These are phyloP conservation scores for Yarrowia alimentaria DNA, from an alignment of 805 yeast species.

Conservation along the genomic window DNA sequence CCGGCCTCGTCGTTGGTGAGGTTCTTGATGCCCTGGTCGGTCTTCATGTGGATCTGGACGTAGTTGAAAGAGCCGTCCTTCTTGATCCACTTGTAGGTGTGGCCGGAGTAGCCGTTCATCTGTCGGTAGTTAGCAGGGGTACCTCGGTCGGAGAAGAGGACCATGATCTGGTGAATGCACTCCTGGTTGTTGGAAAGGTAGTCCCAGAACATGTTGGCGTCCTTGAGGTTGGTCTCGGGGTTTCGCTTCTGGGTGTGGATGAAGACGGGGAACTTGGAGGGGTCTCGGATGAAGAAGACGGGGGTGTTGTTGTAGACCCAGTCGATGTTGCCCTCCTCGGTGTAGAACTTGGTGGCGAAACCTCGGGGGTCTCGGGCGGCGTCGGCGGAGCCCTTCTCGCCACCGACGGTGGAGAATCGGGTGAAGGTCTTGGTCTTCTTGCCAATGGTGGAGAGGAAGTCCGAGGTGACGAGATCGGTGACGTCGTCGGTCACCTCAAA, in stretches of 20 bases:
- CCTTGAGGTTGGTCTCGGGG: slow-evolving; percentile 61
- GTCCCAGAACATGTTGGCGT: slow-evolving; percentile 58
- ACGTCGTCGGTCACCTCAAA: slow-evolving; percentile 60
- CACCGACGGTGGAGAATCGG: slow-evolving; percentile 68
- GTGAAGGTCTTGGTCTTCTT: slow-evolving; percentile 67
- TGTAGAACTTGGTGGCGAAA: slow-evolving; percentile 61
- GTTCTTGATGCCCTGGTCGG: slow-evolving; percentile 53
- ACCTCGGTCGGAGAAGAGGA: slow-evolving; percentile 60
- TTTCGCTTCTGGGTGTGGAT: slow-evolving; percentile 70
- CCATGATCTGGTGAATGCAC: slow-evolving; percentile 55
- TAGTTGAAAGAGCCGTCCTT: slow-evolving; percentile 51
- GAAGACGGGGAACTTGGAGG: slow-evolving; percentile 60
- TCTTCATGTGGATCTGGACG: slow-evolving; percentile 53
- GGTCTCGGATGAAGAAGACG: slow-evolving; percentile 62
- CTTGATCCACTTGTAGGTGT: slow-evolving; percentile 58
- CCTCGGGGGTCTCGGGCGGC: slow-evolving; percentile 71
- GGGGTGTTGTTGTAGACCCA: slow-evolving; percentile 77
- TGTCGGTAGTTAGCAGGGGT: slow-evolving; percentile 54
- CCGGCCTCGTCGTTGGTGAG: slow-evolving; percentile 49
- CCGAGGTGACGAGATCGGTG: slow-evolving; percentile 48
- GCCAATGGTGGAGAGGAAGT: slow-evolving; percentile 68
- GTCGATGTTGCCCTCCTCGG: slow-evolving; percentile 67
- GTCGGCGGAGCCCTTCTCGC: slow-evolving; percentile 66
- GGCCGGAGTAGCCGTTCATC: slow-evolving; percentile 66
- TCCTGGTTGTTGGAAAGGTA: slow-evolving; percentile 56